Evolutionary conservation across 306 rosid species (phyloP), one percentile per base, ranked within the genome.

Genomic region (Sicyos edulis): DNA sequence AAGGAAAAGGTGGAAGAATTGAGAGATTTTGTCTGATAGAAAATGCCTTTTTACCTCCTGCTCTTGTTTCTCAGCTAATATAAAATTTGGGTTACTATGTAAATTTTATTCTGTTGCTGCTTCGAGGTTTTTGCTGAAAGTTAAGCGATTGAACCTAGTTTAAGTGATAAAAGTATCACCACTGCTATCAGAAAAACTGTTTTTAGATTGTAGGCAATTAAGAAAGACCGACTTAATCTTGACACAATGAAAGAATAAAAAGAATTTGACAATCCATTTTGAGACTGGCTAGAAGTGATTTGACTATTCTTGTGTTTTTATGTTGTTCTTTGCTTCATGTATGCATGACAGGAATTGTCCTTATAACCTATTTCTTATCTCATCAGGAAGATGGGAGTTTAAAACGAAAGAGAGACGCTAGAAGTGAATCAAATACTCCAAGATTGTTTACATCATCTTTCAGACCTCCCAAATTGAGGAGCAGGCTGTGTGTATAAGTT

Each of bases 381-480:
- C 71, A 75, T 56, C 80, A 89, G 96, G 85, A 79, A 60, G 58
- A 53, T 37, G 77, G 64, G 75, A 54, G 83, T 54, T 79, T 68
- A 60, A 92, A 92, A 88, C 87, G 95, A 86, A 85, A 89, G 74
- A 79, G 63, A 47, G 64, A 49, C 15, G 72, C 4, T 50, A 8
- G 0, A 79, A 8, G 82, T n/a, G 61, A 42, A 45, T 76, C 74
- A 0, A 81, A 42, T 60, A 79, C 89, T 49, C 91, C 95, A 19
- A 89, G 85, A 68, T 78, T 89, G 74, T 88, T 92, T 83, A 72
- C 95, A n/a, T 76, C 91, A 62, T 32, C 77, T 67, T 88, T 92
- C 77, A 89, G 83, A 85, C 87, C 88, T 83, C 97, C 95, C 53
- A 92, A 92, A 80, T 60, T 92, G 82, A 92, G 88, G 92, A 69